These are phyloP conservation scores for Blastocystis sp. DNA, from an alignment of 352 stramenopile species.

Conservation along the genomic window DNA sequence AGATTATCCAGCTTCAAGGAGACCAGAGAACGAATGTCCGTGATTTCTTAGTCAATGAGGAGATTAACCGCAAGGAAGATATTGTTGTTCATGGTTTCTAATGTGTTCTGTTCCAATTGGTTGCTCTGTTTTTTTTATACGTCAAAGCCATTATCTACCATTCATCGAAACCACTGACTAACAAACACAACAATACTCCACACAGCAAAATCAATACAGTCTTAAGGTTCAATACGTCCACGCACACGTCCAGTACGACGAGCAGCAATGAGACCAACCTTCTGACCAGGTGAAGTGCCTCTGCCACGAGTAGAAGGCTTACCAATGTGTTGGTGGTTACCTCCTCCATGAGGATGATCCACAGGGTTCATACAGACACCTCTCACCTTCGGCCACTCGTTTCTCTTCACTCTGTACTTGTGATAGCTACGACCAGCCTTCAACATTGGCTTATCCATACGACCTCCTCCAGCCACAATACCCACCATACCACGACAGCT, in stretches of 20 bases:
- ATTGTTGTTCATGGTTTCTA: slow-evolving; percentile 96
- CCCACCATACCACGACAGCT: slow-evolving; percentile 87
- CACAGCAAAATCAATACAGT: slow-evolving; percentile 72
- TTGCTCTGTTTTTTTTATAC: neutral
- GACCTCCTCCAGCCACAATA: slow-evolving; percentile 91
- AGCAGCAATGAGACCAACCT: slow-evolving; percentile 43
- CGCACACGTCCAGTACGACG: slow-evolving; percentile 22
- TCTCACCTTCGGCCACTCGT: no score
- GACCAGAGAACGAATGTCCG: slow-evolving; percentile 97
- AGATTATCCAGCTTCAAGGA: slow-evolving; percentile 97
- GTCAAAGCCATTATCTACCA: neutral
- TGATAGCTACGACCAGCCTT: no score
- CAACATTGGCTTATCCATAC: slow-evolving; percentile 96
- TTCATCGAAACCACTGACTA: no score
- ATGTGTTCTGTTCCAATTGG: slow-evolving; percentile 62
- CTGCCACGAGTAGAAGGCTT: no score
- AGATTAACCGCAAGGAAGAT: slow-evolving; percentile 86
- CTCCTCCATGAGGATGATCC: no score
- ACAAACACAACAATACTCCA: slow-evolving; percentile 33
- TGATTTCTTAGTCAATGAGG: slow-evolving; percentile 94
- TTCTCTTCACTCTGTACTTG: no score
- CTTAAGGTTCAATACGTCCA: slow-evolving; percentile 56
- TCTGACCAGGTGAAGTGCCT: no score
- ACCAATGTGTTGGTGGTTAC: no score
- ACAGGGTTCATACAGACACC: no score